Evolutionary conservation across 2,329 filamentous ascomycete species (phyloP).

Genomic region (Diaporthe helianthi): DNA sequence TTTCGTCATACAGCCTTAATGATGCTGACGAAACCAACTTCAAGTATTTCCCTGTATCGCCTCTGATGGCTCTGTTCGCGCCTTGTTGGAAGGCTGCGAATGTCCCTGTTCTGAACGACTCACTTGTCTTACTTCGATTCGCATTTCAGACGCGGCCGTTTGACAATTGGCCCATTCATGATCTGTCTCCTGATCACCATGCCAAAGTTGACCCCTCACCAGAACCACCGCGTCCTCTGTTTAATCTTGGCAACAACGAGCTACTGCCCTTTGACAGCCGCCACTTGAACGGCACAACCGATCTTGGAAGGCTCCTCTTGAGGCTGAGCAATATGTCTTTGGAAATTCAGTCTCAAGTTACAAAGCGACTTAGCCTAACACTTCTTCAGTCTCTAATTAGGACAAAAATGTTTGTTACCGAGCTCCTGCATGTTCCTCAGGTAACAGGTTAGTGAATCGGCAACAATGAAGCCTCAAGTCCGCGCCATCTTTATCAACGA

Average conservation of each 20-base stretch:
- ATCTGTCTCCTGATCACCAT: background rate
- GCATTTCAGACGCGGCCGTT: slow-evolving; percentile 17
- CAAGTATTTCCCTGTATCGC: slow-evolving; percentile 13
- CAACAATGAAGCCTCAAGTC: background rate
- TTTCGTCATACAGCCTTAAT: background rate
- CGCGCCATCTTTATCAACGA: background rate
- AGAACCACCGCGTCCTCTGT: background rate
- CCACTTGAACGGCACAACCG: background rate
- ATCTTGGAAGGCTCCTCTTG: background rate
- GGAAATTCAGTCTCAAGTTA: slow-evolving; percentile 1
- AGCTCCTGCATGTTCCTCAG: slow-evolving; percentile 12
- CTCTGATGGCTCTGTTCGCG: slow-evolving; percentile 4
- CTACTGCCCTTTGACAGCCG: background rate
- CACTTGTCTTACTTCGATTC: background rate
- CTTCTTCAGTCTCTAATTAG: background rate
- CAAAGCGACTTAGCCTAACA: background rate
- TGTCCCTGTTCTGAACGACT: background rate
- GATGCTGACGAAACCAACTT: background rate
- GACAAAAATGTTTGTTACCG: background rate
- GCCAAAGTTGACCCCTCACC: background rate
- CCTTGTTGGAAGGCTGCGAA: slow-evolving; percentile 12
- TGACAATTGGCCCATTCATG: background rate
- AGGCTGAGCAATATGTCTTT: background rate
- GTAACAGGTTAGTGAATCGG: background rate
- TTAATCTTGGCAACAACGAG: background rate